Percentiles rank a stretch among this genome's conserved stretches.
phyloP scores from a whole-genome alignment of 1,284 basidiomycete genomes.

The Naganishia cerealis region DNA sequence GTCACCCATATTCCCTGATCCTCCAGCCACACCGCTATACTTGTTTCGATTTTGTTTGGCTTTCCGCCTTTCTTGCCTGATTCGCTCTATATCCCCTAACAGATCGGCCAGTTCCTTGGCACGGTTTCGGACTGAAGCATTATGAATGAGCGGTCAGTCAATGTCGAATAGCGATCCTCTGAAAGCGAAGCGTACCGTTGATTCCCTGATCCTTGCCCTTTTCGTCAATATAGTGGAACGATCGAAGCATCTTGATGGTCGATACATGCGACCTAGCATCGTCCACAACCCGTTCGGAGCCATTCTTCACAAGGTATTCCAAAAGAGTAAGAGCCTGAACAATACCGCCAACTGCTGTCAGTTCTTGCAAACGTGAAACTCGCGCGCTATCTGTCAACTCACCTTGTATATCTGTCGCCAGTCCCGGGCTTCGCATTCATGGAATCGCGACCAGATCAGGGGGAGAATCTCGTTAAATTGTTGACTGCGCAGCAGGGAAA shows the following conservation, averaged over 20 bases:
- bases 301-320: conserved; percentile 95
- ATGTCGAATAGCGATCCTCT: not conserved
- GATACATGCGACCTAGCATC: conserved; percentile 92
- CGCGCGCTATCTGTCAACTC: conserved; percentile 17
- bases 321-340: conserved; percentile 81
- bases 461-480: conserved; percentile 99
- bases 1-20: conserved; percentile 30
- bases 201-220: conserved; percentile 99
- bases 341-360: conserved; percentile 13
- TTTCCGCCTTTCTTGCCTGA: conserved; percentile 84
- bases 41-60: conserved; percentile 91
- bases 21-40: conserved; percentile 62
- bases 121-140: conserved; percentile 81
- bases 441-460: conserved; percentile 87
- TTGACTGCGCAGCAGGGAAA: conserved; percentile 62
- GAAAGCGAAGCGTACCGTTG: conserved; percentile 66
- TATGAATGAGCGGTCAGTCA: not conserved
- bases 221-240: conserved; percentile 98
- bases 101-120: conserved; percentile 87
- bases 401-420: conserved; percentile 99
- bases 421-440: conserved; percentile 97
- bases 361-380: not conserved
- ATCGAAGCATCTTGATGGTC: conserved; percentile 95
- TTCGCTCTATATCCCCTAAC: conserved; percentile 85
- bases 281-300: conserved; percentile 96